phyloP scores from a whole-genome alignment of 805 yeast genomes.

The Pichia sporocuriosa region DNA sequence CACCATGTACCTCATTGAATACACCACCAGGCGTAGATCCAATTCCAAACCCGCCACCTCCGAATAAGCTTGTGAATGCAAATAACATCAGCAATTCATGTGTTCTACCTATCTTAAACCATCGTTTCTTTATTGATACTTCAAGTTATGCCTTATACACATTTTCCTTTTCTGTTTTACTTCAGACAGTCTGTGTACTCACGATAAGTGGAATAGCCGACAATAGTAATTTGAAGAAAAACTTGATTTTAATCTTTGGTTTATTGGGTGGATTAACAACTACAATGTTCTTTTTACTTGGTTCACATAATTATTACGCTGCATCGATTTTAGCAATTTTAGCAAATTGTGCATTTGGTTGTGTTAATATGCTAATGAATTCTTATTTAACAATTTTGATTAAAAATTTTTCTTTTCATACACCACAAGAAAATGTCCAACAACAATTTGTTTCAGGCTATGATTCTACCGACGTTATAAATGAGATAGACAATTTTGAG shows the following conservation, averaged over 20 bases:
- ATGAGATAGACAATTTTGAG: constrained; percentile 3
- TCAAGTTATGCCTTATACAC: constrained; percentile 70
- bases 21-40: constrained; percentile 22
- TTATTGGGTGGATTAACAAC: constrained; percentile 52
- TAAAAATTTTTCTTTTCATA: constrained; percentile 28
- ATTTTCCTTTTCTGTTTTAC: constrained; percentile 60
- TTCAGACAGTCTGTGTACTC: constrained; percentile 66
- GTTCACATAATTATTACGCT: constrained; percentile 38
- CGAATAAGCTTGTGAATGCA: constrained; percentile 10
- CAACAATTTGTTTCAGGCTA: too few relatives aligned
- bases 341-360: constrained; percentile 68
- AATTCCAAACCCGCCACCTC: constrained; percentile 30
- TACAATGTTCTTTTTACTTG: constrained; percentile 35
- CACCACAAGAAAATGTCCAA: neutral
- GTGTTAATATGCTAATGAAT: constrained; percentile 74
- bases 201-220: constrained; percentile 70
- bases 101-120: constrained; percentile 29
- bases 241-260: constrained; percentile 50
- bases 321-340: constrained; percentile 49
- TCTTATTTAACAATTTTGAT: constrained; percentile 62
- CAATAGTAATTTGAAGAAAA: constrained; percentile 53
- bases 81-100: constrained; percentile 17
- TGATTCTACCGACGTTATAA: too few relatives aligned
- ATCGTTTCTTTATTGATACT: constrained; percentile 49
- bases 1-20: constrained; percentile 38